Base-by-base conservation (phyloP, 2,329 filamentous ascomycete species). In the Pseudogymnoascus sp. region DNA sequence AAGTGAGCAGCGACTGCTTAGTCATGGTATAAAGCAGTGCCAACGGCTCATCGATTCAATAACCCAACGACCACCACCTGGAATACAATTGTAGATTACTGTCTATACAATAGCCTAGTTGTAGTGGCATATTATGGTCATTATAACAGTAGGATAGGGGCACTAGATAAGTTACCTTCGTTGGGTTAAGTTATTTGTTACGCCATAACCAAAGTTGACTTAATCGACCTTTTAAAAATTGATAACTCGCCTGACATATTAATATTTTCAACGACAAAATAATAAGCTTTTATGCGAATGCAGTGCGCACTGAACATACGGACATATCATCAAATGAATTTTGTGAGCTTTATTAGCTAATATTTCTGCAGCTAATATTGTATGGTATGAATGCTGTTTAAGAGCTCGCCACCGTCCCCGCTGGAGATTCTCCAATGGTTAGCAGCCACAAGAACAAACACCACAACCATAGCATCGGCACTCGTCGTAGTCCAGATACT, bases 401-500 rank as follows among this genome's bases (percentile, higher is more conserved):
- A 3, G 6, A 13, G 65, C 77, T 80, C 9, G 81, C 78, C 2
- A 15, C 10, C 17, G 13, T 11, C 88, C 11, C n/a, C 28, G 28
- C 21, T 57, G 28, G 50, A 21, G n/a, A 33, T 21, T 33, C 28
- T 57, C 50, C 50, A 57, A 33, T 57, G 28, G 15, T 57, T 57
- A 57, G 28, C 50, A 57, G 50, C 50, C n/a, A 57, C 89, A 66
- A 93, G 74, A 61, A 93, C 87, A 75, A 93, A 93, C 8, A 93
- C 82, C 65, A 89, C 85, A 1, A 89, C 84, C 78, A 92, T 79
- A n/a, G 89, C 85, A 74, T 93, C 89, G 33, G 81, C 81, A 71
- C 87, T 82, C 23, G 93, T 84, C 4, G 88, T 90, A 62, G 81
- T 83, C 68, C 88, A 88, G 63, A 93, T 90, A 73, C 87, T 83